A percentile compares a stretch with the other conserved stretches of the same genome.
Conservation (phyloP, 371 early-diverging fungal species). For the Actinomucor elegans region DNA sequence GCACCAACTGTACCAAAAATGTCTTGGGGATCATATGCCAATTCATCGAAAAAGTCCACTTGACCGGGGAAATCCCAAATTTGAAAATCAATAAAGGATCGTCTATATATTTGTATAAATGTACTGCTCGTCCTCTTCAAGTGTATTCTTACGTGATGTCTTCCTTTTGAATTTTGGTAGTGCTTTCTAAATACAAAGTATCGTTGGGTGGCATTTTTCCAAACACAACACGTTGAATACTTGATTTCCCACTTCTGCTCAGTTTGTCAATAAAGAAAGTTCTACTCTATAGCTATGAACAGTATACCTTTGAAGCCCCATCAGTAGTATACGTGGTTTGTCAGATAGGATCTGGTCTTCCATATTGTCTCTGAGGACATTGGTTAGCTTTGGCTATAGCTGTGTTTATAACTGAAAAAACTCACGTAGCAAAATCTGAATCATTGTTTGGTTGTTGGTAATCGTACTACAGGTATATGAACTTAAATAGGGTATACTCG, state of each 20-base stretch:
- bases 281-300: no score
- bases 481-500: no score
- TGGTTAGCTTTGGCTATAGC: neutral
- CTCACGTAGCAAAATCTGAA: slow-evolving; percentile 26
- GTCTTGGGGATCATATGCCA: slow-evolving; percentile 66
- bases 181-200: slow-evolving; percentile 87
- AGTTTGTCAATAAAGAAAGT: neutral
- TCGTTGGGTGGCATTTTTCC: slow-evolving; percentile 92
- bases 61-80: slow-evolving; percentile 96
- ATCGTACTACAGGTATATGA: no score
- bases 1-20: slow-evolving; percentile 80
- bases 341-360: slow-evolving; percentile 38
- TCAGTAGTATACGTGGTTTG: slow-evolving; percentile 64
- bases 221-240: slow-evolving; percentile 91
- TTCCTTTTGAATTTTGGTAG: slow-evolving; percentile 77
- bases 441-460: slow-evolving; percentile 14
- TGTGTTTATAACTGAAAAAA: neutral
- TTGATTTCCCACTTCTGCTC: slow-evolving; percentile 90
- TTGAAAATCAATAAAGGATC: slow-evolving; percentile 86
- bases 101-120: slow-evolving; percentile 23
- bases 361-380: slow-evolving; percentile 31
- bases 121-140: neutral
- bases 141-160: slow-evolving; percentile 58
- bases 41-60: slow-evolving; percentile 78
- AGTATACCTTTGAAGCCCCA: slow-evolving; percentile 67